Percentiles rank a stretch among this genome's conserved stretches.
phyloP scores from a whole-genome alignment of 306 rosid genomes.

The Castanea mollissima region DNA sequence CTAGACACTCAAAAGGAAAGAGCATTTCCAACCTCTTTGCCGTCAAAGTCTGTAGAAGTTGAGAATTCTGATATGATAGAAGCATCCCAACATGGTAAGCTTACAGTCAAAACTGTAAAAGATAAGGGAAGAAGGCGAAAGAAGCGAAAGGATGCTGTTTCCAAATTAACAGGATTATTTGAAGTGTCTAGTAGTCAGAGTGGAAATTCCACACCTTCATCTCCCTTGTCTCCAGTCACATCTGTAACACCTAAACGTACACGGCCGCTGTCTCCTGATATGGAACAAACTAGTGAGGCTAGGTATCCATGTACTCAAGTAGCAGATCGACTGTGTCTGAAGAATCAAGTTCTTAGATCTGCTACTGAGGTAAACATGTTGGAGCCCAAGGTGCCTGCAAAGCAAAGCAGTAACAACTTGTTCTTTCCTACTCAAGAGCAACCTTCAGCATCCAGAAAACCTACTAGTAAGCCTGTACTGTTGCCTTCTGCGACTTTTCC shows the following conservation, averaged over 20 bases:
- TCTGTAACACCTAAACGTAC: constrained; percentile 43
- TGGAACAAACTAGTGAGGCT: constrained; percentile 45
- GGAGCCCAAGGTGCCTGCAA: constrained; percentile 27
- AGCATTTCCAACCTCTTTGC: constrained; percentile 29
- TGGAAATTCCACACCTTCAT: constrained; percentile 96
- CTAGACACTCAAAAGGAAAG: constrained; percentile 38
- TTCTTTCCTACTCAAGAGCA: constrained; percentile 34
- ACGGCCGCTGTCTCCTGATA: constrained; percentile 51
- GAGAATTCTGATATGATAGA: constrained; percentile 39
- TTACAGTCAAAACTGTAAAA: constrained; percentile 64
- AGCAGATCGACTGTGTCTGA: constrained; percentile 27
- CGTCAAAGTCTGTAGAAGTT: constrained; percentile 24
- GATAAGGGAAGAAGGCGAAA: constrained; percentile 69
- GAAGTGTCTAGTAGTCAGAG: constrained; percentile 98
- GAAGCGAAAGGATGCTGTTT: constrained; percentile 62
- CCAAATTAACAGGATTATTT: constrained; percentile 47
- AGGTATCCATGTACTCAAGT: constrained; percentile 32
- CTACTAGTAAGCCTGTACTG: constrained; percentile 37
- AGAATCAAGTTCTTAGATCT: constrained; percentile 25
- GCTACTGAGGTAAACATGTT: constrained; percentile 30
- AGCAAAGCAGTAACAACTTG: constrained; percentile 9
- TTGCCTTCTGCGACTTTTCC: constrained; percentile 54
- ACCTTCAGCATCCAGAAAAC: constrained; percentile 37
- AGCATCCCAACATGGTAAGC: constrained; percentile 45
- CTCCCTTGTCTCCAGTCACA: constrained; percentile 69